phyloP scores from a whole-genome alignment of 1,284 basidiomycete species.

The Microstroma glucosiphilum region DNA sequence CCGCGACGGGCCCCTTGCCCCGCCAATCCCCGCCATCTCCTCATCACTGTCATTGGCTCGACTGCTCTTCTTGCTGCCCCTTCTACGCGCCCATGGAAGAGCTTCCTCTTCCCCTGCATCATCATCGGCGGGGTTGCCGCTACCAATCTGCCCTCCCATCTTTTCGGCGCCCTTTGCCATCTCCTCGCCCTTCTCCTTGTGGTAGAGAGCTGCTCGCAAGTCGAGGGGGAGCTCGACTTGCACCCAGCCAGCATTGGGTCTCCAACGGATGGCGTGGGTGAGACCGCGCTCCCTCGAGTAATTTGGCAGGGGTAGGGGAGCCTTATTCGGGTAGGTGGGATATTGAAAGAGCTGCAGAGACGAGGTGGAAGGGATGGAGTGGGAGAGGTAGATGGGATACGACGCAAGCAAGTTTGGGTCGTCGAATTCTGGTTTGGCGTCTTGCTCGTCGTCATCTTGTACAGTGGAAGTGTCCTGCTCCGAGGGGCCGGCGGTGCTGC shows the following conservation, averaged over 20 bases:
- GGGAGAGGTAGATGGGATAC: conserved; percentile 44
- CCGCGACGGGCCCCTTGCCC: conserved; percentile 18
- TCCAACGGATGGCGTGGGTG: conserved; percentile 36
- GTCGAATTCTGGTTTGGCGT: neutral
- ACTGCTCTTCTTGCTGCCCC: conserved; percentile 9
- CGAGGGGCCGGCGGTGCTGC: neutral
- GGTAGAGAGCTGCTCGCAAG: conserved; percentile 40
- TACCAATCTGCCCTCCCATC: conserved; percentile 15
- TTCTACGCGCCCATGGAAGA: neutral
- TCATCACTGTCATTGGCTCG: conserved; percentile 27
- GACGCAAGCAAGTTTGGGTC: conserved; percentile 32
- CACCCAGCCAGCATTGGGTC: conserved; percentile 39
- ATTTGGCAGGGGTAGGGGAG: conserved; percentile 40
- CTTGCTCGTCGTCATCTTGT: neutral
- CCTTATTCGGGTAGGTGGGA: conserved; percentile 39
- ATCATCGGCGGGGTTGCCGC: neutral
- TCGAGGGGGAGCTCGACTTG: conserved; percentile 48
- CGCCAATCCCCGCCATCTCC: conserved; percentile 11
- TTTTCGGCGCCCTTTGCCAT: conserved; percentile 22
- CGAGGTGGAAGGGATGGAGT: conserved; percentile 29
- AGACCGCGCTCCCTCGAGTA: conserved; percentile 39
- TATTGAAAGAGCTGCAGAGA: conserved; percentile 45
- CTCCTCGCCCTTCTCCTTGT: conserved; percentile 36
- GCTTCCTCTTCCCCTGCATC: neutral
- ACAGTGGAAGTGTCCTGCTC: neutral